Evolutionary conservation across 2,329 filamentous ascomycete genomes (phyloP), one percentile per base, ranked within the genome.

Genomic region (Septoria linicola): DNA sequence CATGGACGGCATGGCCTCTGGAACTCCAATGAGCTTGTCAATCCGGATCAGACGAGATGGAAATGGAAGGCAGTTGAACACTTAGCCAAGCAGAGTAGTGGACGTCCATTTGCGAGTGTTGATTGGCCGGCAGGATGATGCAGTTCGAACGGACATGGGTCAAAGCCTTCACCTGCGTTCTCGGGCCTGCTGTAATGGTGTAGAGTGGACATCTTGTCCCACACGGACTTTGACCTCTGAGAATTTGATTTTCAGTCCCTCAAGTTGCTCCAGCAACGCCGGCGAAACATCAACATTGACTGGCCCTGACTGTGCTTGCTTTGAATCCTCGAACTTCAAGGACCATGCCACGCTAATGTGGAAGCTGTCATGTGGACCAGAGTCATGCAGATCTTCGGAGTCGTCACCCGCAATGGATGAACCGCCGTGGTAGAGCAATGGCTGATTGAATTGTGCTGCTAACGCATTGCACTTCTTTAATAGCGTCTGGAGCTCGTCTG

Each of bases 321-420:
- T 11, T 7, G 70, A 96, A 91, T 64, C 96, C 19, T 41, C 50
- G 20, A 47, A 31, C 17, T 75, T 69, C 55, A 92, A 76, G 1
- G 81, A 86, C 93, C 92, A 97, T 0, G 86, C 93, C 49, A 99
- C 82, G 39, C 90, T 96, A 53, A 97, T 74, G 70, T 99, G 93
- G 65, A 96, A 96, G 20, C 31, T 31, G 20, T 60, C 45, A 27
- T 51, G 34, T 23, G 14, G 17, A 16, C 17, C 17, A 16, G 11
- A 36, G 8, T 19, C 5, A 14, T 16, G 16, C 34, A 6, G 34
- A 11, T 25, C 48, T 46, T 27, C 42, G n/a, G 23, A 27, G 23
- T 27, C 23, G 23, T 27, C 23, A 27, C 23, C 10, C 23, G 23
- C 8, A 20, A n/a, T n/a, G n/a, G n/a, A n/a, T n/a, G n/a, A n/a